Evolutionary conservation across 108 stramenopile species (phyloP).

Genomic region (Poteriospumella lacustris): DNA sequence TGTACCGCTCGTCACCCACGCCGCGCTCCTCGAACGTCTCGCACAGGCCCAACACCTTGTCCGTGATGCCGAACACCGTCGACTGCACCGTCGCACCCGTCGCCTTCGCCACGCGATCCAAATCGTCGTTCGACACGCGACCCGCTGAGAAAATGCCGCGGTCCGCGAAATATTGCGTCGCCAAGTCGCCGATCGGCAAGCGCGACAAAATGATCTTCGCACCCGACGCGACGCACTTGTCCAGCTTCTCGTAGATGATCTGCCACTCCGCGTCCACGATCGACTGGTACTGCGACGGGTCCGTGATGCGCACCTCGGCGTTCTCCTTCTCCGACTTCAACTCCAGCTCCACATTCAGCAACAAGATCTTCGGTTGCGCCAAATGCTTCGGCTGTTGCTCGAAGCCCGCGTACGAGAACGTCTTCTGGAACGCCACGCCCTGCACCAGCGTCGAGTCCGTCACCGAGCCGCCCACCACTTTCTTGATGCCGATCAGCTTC

Average conservation of each 20-base stretch:
- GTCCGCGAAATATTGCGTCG: slow-evolving; percentile 98
- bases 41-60: slow-evolving; percentile 75
- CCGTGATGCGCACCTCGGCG: slow-evolving; percentile 94
- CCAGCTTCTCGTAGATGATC: slow-evolving; percentile 97
- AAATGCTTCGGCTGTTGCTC: slow-evolving; percentile 99
- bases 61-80: slow-evolving; percentile 66
- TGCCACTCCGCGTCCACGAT: slow-evolving; percentile 99
- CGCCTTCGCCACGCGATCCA: slow-evolving; percentile 90
- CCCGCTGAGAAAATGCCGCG: slow-evolving; percentile 92
- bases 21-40: slow-evolving; percentile 85
- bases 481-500: slow-evolving; percentile 86
- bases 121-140: slow-evolving; percentile 87
- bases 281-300: slow-evolving; percentile 90
- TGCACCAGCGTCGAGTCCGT: slow-evolving; percentile 86
- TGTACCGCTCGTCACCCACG: slow-evolving; percentile 94
- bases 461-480: slow-evolving; percentile 83
- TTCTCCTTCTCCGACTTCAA: slow-evolving; percentile 96
- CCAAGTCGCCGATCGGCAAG: slow-evolving; percentile 95
- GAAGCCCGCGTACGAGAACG: slow-evolving; percentile 97
- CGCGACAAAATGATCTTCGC: slow-evolving; percentile 93
- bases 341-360: slow-evolving; percentile 97
- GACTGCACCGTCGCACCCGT: slow-evolving; percentile 88
- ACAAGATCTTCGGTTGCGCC: slow-evolving; percentile 73
- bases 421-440: slow-evolving; percentile 98
- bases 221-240: slow-evolving; percentile 46